Base-by-base conservation (phyloP, 257 asterid genomes). In the Solanum sejunctum region DNA sequence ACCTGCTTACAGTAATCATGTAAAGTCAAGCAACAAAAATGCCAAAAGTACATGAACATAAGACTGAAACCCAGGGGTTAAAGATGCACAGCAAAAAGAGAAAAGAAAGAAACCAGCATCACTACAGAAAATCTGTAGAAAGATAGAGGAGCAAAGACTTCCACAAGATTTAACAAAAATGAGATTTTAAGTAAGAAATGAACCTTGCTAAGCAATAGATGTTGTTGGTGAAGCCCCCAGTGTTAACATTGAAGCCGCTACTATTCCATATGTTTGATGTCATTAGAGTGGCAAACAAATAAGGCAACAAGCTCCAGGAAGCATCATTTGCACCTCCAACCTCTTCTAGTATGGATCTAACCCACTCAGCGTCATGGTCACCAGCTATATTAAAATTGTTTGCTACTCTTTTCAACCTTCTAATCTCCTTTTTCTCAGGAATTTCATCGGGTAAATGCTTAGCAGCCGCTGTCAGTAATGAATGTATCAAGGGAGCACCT, bases 211-310 rank as follows among this genome's bases (percentile, higher is more conserved):
- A 88, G 90, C 99, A 97, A 85, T 95, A 95, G 83, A 97, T 87
- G 67, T 95, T 97, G 92, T 94, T 95, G 93, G 91, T 95, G 92
- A 97, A 97, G 86, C 98, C 98, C 85, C 98, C 98, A 20, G 99
- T 94, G 72, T 93, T 97, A 7, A 93, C 92, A 86, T 95, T 97
- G 89, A 95, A 97, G 72, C 97, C 97, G 26, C 98, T 92, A 51
- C 94, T 89, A 86, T 92, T 92, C 99, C 99, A 97, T 85, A 95
- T 90, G 77, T 89, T 77, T 84, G 97, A 95, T 70, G 95, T 92
- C 98, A 97, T 95, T 86, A 95, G 93, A 12, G 96, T 92, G 67
- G 98, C 96, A 87, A 97, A 95, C 54, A 97, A 89, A 89, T 97
- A 97, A 1, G 99, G 98, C 89, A 97, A 89, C 90, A 97, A 89